Percentiles rank a stretch among this genome's conserved stretches.
These are phyloP conservation scores for Colletotrichum salicis DNA, from an alignment of 2,329 filamentous ascomycete species.

Conservation along the genomic window DNA sequence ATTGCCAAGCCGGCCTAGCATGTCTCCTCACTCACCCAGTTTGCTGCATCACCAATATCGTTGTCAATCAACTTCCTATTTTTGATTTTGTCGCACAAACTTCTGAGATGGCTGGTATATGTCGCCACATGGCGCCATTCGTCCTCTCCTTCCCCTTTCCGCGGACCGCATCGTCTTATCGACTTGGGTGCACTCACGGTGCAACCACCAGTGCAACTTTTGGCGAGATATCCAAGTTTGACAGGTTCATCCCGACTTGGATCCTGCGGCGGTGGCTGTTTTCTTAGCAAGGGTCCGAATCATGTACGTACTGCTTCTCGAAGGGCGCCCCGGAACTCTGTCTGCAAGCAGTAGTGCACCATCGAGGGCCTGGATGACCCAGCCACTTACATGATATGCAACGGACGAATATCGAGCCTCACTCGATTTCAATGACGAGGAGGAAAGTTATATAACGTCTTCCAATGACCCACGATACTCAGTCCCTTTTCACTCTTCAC, in stretches of 20 bases:
- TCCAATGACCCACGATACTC: neutral
- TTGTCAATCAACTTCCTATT: slow-evolving; percentile 31
- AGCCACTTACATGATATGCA: neutral
- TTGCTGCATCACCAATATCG: slow-evolving; percentile 1
- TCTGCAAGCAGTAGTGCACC: slow-evolving; percentile 7
- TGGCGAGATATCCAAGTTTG: neutral
- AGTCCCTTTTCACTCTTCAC: neutral
- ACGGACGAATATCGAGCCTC: neutral
- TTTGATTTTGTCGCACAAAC: slow-evolving; percentile 4
- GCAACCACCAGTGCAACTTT: neutral
- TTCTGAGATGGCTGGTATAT: slow-evolving; percentile 1
- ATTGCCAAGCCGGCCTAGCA: slow-evolving; percentile 32
- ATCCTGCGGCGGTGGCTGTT: slow-evolving; percentile 2
- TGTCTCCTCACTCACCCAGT: neutral
- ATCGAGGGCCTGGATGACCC: neutral
- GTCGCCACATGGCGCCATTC: slow-evolving; percentile 32
- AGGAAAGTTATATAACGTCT: slow-evolving; percentile 14
- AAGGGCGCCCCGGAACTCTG: neutral
- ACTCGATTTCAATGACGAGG: neutral
- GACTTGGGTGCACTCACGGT: neutral
- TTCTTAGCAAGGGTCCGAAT: neutral
- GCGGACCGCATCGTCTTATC: slow-evolving; percentile 20
- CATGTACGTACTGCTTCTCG: slow-evolving; percentile 10
- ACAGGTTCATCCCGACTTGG: neutral
- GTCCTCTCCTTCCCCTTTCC: slow-evolving; percentile 33